Evolutionary conservation across 768 basidiomycete species (phyloP).

Genomic region (Stropharia rugosoannulata): DNA sequence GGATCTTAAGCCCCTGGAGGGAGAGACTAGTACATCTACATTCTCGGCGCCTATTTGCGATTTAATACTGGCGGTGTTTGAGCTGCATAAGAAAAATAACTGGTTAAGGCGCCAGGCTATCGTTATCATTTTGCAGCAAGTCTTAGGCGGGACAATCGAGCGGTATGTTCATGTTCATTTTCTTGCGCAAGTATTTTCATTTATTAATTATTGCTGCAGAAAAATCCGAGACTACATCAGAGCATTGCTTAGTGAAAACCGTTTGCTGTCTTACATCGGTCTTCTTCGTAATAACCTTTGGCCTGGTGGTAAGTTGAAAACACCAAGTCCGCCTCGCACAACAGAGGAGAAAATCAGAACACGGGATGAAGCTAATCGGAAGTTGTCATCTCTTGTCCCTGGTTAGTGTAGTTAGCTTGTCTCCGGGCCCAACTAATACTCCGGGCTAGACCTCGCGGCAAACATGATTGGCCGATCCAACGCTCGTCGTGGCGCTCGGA

Average conservation of each 20-base stretch:
- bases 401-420: conserved; percentile 43
- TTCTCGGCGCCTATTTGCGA: conserved; percentile 97
- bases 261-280: conserved; percentile 63
- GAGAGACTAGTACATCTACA: conserved; percentile 84
- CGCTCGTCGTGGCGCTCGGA: conserved; percentile 86
- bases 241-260: conserved; percentile 63
- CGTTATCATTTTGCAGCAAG: conserved; percentile 94
- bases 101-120: conserved; percentile 96
- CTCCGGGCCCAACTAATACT: not conserved
- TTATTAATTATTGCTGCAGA: conserved; percentile 37
- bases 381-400: conserved; percentile 88
- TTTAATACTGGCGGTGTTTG: conserved; percentile 88
- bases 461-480: conserved; percentile 99
- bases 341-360: conserved; percentile 79
- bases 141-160: conserved; percentile 94
- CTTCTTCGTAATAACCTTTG: conserved; percentile 76
- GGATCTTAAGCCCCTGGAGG: conserved; percentile 78
- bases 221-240: conserved; percentile 84
- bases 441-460: conserved; percentile 76
- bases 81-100: conserved; percentile 93
- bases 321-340: conserved; percentile 63
- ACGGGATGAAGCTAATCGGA: conserved; percentile 84
- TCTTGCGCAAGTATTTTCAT: not conserved
- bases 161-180: conserved; percentile 49
- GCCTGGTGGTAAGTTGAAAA: conserved; percentile 79